A percentile compares a stretch with the other conserved stretches of the same genome.
phyloP scores from a whole-genome alignment of 495 filamentous ascomycete species.

The Penicillium atrosanguineum region DNA sequence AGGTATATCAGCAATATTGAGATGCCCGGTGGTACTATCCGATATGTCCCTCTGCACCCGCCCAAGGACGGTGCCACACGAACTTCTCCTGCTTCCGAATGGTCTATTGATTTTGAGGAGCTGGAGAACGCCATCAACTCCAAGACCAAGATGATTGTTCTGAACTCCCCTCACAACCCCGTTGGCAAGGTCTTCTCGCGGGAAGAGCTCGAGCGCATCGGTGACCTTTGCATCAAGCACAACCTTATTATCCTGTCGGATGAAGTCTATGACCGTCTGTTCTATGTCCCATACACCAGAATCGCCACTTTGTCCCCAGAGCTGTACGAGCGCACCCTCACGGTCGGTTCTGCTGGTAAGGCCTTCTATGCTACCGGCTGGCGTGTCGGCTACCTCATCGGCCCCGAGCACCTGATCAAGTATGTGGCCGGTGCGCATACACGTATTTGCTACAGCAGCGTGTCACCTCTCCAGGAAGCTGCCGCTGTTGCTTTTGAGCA shows the following conservation, averaged over 20 bases:
- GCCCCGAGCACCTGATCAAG: constrained; percentile 82
- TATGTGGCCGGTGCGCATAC: constrained; percentile 92
- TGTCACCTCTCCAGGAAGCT: constrained; percentile 92
- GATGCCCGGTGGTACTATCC: constrained; percentile 92
- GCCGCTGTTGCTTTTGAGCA: constrained; percentile 94
- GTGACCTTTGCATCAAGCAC: constrained; percentile 85
- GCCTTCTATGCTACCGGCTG: constrained; percentile 98
- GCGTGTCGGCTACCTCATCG: constrained; percentile 94
- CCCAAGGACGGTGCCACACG: constrained; percentile 77
- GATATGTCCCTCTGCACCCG: constrained; percentile 90
- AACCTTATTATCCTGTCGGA: constrained; percentile 95
- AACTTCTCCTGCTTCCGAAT: constrained; percentile 81
- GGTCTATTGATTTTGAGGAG: constrained; percentile 79
- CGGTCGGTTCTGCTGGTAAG: constrained; percentile 93
- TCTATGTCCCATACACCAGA: constrained; percentile 90
- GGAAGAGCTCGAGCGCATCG: constrained; percentile 80
- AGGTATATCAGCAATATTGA: constrained; percentile 95
- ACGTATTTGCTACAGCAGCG: constrained; percentile 91
- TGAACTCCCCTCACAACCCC: constrained; percentile 77
- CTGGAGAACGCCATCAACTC: constrained; percentile 82
- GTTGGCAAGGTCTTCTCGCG: constrained; percentile 91
- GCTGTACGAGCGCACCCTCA: constrained; percentile 81
- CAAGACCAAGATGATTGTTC: constrained; percentile 87
- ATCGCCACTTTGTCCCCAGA: constrained; percentile 86
- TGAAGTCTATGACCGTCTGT: constrained; percentile 94